phyloP scores from a whole-genome alignment of 2,329 filamentous ascomycete genomes.

The Penicillium occitanis region DNA sequence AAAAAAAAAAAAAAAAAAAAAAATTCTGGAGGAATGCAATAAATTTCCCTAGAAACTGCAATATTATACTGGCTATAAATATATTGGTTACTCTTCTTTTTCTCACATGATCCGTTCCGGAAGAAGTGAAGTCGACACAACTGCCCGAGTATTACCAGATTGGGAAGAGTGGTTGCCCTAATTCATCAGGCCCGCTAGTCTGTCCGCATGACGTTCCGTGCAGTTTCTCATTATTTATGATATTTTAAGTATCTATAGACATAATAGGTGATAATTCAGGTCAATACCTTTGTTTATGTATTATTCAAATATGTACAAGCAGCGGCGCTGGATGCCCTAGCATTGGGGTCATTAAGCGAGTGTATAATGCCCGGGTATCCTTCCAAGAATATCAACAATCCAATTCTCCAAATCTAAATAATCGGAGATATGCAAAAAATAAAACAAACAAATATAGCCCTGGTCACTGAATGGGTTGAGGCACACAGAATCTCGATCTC shows the following conservation, averaged over 20 bases:
- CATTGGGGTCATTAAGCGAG: constrained; percentile 12
- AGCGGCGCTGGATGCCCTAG: neutral
- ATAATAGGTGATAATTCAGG: neutral
- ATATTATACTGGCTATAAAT: neutral
- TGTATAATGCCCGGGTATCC: constrained; percentile 6
- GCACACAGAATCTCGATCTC: neutral
- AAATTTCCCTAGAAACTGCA: neutral
- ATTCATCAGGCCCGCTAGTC: neutral
- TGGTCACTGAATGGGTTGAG: neutral
- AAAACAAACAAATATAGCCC: neutral
- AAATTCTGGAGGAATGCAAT: neutral
- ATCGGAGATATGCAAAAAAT: neutral
- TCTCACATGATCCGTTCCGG: neutral
- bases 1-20: too few relatives aligned
- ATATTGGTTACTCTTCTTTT: neutral
- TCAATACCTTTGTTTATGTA: neutral
- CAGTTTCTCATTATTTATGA: neutral
- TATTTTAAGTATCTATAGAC: too few relatives aligned
- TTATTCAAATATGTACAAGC: constrained; percentile 4
- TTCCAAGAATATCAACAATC: neutral
- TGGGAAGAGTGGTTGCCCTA: neutral
- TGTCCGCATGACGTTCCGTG: neutral
- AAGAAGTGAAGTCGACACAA: neutral
- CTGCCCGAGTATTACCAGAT: neutral
- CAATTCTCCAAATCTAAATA: too few relatives aligned